Evolutionary conservation across 2,329 filamentous ascomycete species (phyloP), one percentile per base, ranked within the genome.

Genomic region (Pestalotiopsis sp.): DNA sequence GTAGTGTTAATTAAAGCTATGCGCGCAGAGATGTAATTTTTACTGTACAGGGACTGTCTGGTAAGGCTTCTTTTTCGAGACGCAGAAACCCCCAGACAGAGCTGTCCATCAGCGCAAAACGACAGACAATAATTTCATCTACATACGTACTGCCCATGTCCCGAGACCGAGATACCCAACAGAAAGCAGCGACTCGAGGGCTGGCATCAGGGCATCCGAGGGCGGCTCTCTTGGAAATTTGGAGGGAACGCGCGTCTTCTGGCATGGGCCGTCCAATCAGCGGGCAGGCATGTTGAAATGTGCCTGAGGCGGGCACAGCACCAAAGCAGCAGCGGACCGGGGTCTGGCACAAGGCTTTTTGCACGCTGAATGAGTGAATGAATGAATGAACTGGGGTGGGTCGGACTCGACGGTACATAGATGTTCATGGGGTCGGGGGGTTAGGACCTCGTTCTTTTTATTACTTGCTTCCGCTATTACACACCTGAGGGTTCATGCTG

Each of bases 231-330:
- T 52, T 52, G 20, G 38, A 66, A 36, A 31, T 66, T 49, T 38
- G 52, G 36, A 38, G 64, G 27, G 64, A 61, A 66, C 64, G 64
- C 64, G 64, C 64, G 64, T 66, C 64, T 66, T 36, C 56, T 49
- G 17, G n/a, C 20, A n/a, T 17, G 64, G 14, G 52, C 41, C 4
- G 52, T n/a, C 64, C 64, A 66, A 66, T 66, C 64, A 66, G 25
- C 7, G 17, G 7, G 14, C 52, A 49, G 36, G 25, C 4, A 56
- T 17, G 56, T 60, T 38, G 2, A 7, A 25, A 41, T 59, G 64
- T 59, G 64, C 64, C 64, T 66, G 52, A 60, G 56, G 52, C 64
- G 52, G 58, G 52, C 56, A 66, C 36, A 56, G 38, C 12, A 39
- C 58, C 31, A 38, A 39, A 45, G n/a, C 52, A 59, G 27, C 57